These are phyloP conservation scores for Vachellia collinsii DNA, from an alignment of 306 rosid species.

Conservation along the genomic window DNA sequence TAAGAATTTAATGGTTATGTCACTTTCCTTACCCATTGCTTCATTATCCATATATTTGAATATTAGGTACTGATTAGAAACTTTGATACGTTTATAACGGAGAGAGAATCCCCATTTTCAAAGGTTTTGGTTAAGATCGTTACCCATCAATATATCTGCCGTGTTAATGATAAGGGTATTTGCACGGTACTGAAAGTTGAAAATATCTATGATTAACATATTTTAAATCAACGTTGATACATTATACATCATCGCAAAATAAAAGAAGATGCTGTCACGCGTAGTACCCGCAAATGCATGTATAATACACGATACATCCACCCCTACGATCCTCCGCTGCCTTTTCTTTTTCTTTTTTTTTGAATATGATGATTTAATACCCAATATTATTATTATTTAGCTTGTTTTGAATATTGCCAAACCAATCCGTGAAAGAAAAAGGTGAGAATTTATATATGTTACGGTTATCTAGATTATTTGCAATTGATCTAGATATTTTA, in stretches of 20 bases:
- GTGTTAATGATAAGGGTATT: background rate
- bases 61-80: slow-evolving; percentile 33
- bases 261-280: no score
- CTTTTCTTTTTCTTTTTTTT: background rate
- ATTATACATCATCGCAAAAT: background rate
- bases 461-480: no score
- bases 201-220: background rate
- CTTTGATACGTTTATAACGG: slow-evolving; percentile 28
- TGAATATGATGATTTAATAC: no score
- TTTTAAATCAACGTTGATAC: background rate
- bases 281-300: no score
- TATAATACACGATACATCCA: background rate
- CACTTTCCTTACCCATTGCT: slow-evolving; percentile 49
- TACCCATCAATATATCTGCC: background rate
- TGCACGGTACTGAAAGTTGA: background rate
- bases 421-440: no score
- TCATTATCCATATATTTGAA: slow-evolving; percentile 36
- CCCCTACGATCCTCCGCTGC: background rate
- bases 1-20: slow-evolving; percentile 43
- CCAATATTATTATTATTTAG: no score
- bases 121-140: slow-evolving; percentile 1
- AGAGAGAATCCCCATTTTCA: slow-evolving; percentile 36
- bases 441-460: no score
- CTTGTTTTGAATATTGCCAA: no score
- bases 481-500: no score